Evolutionary conservation across 768 basidiomycete species (phyloP), one percentile per base, ranked within the genome.

Genomic region (Tephrocybe sp.): DNA sequence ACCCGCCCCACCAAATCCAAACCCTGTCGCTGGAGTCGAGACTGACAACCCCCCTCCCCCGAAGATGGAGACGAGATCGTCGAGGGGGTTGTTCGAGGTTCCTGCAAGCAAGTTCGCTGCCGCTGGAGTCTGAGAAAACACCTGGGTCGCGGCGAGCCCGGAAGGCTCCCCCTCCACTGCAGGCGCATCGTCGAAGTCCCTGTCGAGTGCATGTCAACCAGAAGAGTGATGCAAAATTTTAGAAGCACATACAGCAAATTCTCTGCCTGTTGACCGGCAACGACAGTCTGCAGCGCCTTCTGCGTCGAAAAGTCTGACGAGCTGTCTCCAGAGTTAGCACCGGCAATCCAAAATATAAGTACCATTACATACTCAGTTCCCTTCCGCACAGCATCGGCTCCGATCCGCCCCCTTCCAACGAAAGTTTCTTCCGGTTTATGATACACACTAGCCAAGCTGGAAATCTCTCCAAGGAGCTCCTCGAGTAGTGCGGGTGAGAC

Each of bases 401-500:
- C 87, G 49, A 98, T 76, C 40, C 95, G 79, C 7, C 97, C 96
- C 56, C 84, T 84, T 0, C 96, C 97, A 48, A 99, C 83, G 61
- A 99, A 99, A 0, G 97, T 98, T 64, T 93, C 91, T 28, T 85
- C 86, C 0, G 97, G 97, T 67, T 97, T 98, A 72, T 99, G 97
- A 64, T 99, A 99, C 2, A 96, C 93, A 62, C 93, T 96, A 5
- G 93, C 92, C 16, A 98, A 71, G 36, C 80, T 84, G 1, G 92
- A 92, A 18, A 98, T 81, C 64, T 98, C 97, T 25, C 87, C 83
- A 0, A 98, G 69, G 2, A 99, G 79, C 62, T 98, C 97, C 61
- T 98, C 95, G 26, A 98, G 71, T 15, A 98, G 70, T 0, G 82
- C 91, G 1, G 92, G 80, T 0, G 95, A 76, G 1, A 99, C 92